A percentile compares a stretch with the other conserved stretches of the same genome.
These are phyloP conservation scores for Wickerhamomyces bisporus DNA, from an alignment of 805 yeast species.

Conservation along the genomic window DNA sequence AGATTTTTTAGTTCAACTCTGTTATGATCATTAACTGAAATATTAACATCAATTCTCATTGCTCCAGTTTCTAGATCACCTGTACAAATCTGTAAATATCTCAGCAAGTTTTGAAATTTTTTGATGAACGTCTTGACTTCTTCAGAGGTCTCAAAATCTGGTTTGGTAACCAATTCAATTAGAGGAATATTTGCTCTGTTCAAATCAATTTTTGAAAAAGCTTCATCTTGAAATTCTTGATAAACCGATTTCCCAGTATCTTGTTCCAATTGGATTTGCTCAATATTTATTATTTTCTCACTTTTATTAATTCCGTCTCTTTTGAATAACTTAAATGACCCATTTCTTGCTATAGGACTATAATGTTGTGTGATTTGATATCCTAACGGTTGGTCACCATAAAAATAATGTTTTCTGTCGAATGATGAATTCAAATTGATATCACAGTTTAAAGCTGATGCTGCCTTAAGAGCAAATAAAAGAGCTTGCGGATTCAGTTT, in stretches of 20 bases:
- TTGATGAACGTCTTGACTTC: slow-evolving; percentile 76
- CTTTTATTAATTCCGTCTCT: slow-evolving; percentile 46
- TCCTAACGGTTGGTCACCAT: slow-evolving; percentile 94
- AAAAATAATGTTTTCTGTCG: slow-evolving; percentile 94
- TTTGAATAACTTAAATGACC: slow-evolving; percentile 44
- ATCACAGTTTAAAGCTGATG: slow-evolving; percentile 58
- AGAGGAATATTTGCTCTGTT: slow-evolving; percentile 85
- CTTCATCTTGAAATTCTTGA: slow-evolving; percentile 23
- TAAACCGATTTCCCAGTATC: slow-evolving; percentile 85
- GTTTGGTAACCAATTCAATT: slow-evolving; percentile 87
- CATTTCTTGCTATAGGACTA: slow-evolving; percentile 71
- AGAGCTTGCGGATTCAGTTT: slow-evolving; percentile 70
- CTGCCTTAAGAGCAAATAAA: slow-evolving; percentile 64
- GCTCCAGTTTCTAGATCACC: slow-evolving; percentile 96
- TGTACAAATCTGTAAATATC: slow-evolving; percentile 66
- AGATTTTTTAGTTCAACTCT: slow-evolving; percentile 88
- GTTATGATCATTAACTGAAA: slow-evolving; percentile 67
- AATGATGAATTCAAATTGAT: slow-evolving; percentile 59
- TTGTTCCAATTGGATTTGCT: slow-evolving; percentile 88
- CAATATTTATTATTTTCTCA: slow-evolving; percentile 50
- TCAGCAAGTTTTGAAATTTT: slow-evolving; percentile 69
- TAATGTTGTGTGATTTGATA: slow-evolving; percentile 92
- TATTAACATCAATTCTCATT: slow-evolving; percentile 89
- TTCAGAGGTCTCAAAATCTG: slow-evolving; percentile 65
- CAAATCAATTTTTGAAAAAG: slow-evolving; percentile 55